Percentiles rank a stretch among this genome's conserved stretches.
Conservation (phyloP, 495 filamentous ascomycete species). For the Glonium stellatum region DNA sequence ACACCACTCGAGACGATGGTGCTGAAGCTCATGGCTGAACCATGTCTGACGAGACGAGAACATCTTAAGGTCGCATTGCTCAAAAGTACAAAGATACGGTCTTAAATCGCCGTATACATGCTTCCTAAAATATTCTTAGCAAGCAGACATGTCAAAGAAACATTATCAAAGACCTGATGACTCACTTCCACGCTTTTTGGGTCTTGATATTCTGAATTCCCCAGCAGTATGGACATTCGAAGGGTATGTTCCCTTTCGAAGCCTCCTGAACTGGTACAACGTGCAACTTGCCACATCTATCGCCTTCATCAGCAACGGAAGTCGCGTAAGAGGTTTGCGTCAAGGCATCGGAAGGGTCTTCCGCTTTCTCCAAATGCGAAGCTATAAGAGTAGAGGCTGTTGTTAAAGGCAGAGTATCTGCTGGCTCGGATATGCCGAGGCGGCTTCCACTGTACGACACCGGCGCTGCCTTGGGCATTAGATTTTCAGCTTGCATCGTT, state of each 20-base stretch:
- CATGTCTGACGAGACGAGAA: slow-evolving; percentile 2
- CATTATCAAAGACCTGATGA: not conserved
- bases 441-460: not conserved
- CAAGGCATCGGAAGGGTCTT: slow-evolving; percentile 1
- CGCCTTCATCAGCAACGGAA: slow-evolving; percentile 9
- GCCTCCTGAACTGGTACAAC: slow-evolving; percentile 1
- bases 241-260: not conserved
- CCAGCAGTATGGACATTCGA: slow-evolving; percentile 23
- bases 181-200: slow-evolving; percentile 12
- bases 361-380: not conserved
- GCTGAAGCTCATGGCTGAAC: slow-evolving; percentile 12
- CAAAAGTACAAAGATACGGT: slow-evolving; percentile 13
- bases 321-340: slow-evolving; percentile 9
- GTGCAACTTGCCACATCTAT: not conserved
- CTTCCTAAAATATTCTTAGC: slow-evolving; percentile 2
- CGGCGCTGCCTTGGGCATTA: too few relatives aligned
- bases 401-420: slow-evolving; percentile 13
- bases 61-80: slow-evolving; percentile 7
- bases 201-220: slow-evolving; percentile 7
- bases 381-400: slow-evolving; percentile 19
- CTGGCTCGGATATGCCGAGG: not conserved
- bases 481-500: too few relatives aligned
- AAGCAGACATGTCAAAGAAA: not conserved
- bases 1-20: slow-evolving; percentile 3
- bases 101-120: slow-evolving; percentile 9